Base-by-base conservation (phyloP, 495 filamentous ascomycete genomes). In the Barbatosphaeria neglecta region DNA sequence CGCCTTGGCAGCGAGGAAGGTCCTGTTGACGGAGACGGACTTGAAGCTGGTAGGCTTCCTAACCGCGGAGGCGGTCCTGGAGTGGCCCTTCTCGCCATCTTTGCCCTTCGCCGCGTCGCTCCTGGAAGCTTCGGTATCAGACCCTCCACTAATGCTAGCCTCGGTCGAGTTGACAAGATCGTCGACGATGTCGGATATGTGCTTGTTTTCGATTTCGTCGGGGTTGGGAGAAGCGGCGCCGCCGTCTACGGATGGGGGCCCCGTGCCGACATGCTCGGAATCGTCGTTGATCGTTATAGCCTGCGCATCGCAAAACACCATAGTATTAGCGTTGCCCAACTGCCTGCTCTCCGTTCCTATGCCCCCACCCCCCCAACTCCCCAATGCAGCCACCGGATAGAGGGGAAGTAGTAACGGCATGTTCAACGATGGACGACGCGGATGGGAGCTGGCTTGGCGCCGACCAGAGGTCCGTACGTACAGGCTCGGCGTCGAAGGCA, bases 31-130 rank as follows among this genome's bases (percentile, higher is more conserved):
- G 1, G 87, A 95, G 50, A 97, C 86, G 5, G 89, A 79, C 62
- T 96, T 97, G 75, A 97, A 99, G 9, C 83, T 79, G n/a, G 79
- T 62, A 22, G 81, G 82, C 62, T 87, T 92, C 73, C 90, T 95
- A 38, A 85, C 69, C 7, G 72, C 59, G 2, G 87, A 86, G 18
- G 80, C 76, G 19, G 76, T 78, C 41, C 84, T 82, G 44, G 67
- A 61, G 60, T 86, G 80, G 47, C 80, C 70, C 52, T 73, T 79
- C 41, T 76, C 72, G 45, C 62, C 70, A 25, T 68, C 67, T 44
- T 75, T 66, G 44, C 59, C 56, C 55, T 73, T 76, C 23, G 63
- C 60, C 28, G 57, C 58, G 59, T 76, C 72, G 44, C 64, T 56
- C 51, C 73, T 77, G 39, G 74, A 65, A 39, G 74, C 65, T 49